Evolutionary conservation across 192 early-diverging fungal genomes (phyloP), one percentile per base, ranked within the genome.

Genomic region (Rhizophagus clarus): DNA sequence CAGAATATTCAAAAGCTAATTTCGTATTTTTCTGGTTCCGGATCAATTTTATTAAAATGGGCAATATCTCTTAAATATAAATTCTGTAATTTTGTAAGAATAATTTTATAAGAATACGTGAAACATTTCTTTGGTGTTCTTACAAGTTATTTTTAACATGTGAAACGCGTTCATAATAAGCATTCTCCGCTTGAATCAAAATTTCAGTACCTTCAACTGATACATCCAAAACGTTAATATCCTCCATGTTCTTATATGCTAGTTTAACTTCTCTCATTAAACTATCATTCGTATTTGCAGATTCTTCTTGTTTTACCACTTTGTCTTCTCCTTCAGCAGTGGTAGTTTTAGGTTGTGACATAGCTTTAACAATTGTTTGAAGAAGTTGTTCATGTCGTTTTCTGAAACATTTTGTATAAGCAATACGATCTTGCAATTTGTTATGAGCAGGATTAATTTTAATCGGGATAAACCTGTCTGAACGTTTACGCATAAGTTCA

Each of bases 51-150:
- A n/a, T n/a, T n/a, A n/a, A n/a, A n/a, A n/a, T n/a, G n/a, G n/a
- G n/a, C n/a, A n/a, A n/a, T n/a, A n/a, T n/a, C n/a, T n/a, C n/a
- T n/a, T n/a, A n/a, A n/a, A n/a, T n/a, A n/a, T n/a, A n/a, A n/a
- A n/a, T n/a, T n/a, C n/a, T n/a, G n/a, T n/a, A n/a, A n/a, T n/a
- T n/a, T n/a, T n/a, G n/a, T n/a, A n/a, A n/a, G n/a, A n/a, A n/a
- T n/a, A n/a, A n/a, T n/a, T n/a, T n/a, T n/a, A n/a, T n/a, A n/a
- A 97, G 83, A 99, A 99, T 28, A 99, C 96, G 20, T 97, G 91
- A 88, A 99, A 99, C 98, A 99, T 99, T 82, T 99, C 98, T 66
- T 94, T 96, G 4, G 98, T 97, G 82, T 95, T 99, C 84, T 95
- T 95, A 68, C 95, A 95, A 11, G 94, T 97, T 95, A 86, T 98